Percentiles rank a stretch among this genome's conserved stretches.
Conservation (phyloP, 2,329 filamentous ascomycete species). For the Zymoseptoria ardabiliae region DNA sequence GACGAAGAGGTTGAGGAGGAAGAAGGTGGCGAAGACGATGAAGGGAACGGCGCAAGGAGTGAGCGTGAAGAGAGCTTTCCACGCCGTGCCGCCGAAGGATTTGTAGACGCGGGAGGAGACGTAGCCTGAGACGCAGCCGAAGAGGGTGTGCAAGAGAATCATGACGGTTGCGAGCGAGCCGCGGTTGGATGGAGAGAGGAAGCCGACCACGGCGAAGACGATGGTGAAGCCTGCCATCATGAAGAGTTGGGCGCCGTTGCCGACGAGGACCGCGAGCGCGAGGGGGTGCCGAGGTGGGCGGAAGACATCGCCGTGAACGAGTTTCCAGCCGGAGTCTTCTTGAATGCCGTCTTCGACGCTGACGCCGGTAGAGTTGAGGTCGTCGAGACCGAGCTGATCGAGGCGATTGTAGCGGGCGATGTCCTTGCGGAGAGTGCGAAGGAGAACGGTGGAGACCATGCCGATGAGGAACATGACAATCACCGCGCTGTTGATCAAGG, state of each 20-base stretch:
- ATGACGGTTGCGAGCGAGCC: constrained; percentile 90
- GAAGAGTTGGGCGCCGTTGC: constrained; percentile 92
- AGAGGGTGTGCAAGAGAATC: constrained; percentile 84
- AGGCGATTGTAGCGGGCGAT: constrained; percentile 94
- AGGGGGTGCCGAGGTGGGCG: constrained; percentile 76
- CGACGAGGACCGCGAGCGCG: constrained; percentile 77
- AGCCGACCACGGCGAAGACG: constrained; percentile 83
- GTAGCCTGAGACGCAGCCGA: constrained; percentile 90
- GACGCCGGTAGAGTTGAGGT: constrained; percentile 61
- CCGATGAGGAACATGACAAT: constrained; percentile 88
- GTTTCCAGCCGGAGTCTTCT: constrained; percentile 97
- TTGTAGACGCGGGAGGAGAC: constrained; percentile 89
- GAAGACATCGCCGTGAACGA: constrained; percentile 97
- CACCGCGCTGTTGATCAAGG: constrained; percentile 88
- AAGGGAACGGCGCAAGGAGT: constrained; percentile 81
- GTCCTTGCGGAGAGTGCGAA: constrained; percentile 84
- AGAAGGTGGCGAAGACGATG: constrained; percentile 80
- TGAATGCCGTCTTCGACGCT: constrained; percentile 82
- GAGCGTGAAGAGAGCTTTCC: constrained; percentile 87
- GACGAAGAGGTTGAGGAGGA: constrained; percentile 90
- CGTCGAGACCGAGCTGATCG: constrained; percentile 83
- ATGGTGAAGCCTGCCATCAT: constrained; percentile 97
- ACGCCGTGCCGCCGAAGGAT: constrained; percentile 80
- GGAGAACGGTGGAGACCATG: constrained; percentile 86
- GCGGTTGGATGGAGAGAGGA: constrained; percentile 91